phyloP scores from a whole-genome alignment of 805 yeast genomes.

The Clavispora fructus region DNA sequence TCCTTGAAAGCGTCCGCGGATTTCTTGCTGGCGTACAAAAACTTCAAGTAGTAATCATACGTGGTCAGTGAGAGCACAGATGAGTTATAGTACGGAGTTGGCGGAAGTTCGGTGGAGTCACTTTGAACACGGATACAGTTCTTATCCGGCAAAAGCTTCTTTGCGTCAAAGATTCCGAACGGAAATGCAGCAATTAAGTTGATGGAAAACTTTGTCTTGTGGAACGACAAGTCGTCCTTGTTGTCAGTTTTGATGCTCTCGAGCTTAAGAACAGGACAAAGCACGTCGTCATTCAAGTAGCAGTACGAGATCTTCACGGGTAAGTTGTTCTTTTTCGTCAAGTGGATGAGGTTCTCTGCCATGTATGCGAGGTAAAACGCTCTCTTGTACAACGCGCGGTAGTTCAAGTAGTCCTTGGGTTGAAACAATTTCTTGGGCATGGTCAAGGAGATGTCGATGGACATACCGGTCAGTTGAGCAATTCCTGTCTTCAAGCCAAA shows the following conservation, averaged over 20 bases:
- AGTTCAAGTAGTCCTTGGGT: constrained; percentile 85
- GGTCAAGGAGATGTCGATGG: constrained; percentile 74
- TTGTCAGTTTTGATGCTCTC: constrained; percentile 49
- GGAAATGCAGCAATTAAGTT: constrained; percentile 73
- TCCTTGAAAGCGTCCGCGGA: constrained; percentile 77
- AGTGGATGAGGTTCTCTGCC: constrained; percentile 55
- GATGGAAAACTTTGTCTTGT: constrained; percentile 65
- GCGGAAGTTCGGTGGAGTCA: constrained; percentile 42
- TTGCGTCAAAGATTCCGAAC: constrained; percentile 61
- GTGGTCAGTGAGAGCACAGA: constrained; percentile 67
- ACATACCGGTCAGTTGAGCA: constrained; percentile 52
- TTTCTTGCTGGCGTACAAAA: constrained; percentile 69
- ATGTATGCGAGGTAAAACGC: constrained; percentile 81
- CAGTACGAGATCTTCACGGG: constrained; percentile 60
- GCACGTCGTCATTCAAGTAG: constrained; percentile 67
- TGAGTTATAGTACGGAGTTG: constrained; percentile 86
- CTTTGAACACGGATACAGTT: constrained; percentile 75
- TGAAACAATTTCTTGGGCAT: constrained; percentile 77
- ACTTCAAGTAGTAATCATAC: constrained; percentile 66
- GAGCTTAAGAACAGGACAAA: constrained; percentile 69
- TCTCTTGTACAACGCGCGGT: constrained; percentile 84
- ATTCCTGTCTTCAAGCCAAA: constrained; percentile 84
- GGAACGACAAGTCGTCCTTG: constrained; percentile 47
- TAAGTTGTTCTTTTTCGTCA: constrained; percentile 50
- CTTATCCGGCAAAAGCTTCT: constrained; percentile 72